Conservation (phyloP, 2,329 filamentous ascomycete genomes). For the Monosporascus sp. region DNA sequence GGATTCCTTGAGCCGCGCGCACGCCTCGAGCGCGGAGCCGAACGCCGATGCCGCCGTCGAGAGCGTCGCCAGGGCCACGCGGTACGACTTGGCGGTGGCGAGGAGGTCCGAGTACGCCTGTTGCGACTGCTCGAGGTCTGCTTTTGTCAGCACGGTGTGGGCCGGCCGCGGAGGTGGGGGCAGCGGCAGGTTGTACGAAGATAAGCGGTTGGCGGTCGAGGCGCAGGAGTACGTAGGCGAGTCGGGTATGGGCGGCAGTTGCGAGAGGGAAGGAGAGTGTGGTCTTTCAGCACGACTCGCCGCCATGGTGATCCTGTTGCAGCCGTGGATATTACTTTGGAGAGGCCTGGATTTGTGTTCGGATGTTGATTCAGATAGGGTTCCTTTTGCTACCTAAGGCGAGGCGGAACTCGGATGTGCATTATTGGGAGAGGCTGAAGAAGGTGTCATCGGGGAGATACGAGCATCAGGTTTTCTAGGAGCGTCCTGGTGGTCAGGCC, state of each 20-base stretch:
- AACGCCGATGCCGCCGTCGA: conserved; percentile 59
- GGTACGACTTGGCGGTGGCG: conserved; percentile 57
- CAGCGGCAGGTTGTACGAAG: conserved; percentile 52
- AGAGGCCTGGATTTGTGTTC: background rate
- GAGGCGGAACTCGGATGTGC: background rate
- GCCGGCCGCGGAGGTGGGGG: conserved; percentile 55
- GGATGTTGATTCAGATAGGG: background rate
- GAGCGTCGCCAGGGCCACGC: conserved; percentile 54
- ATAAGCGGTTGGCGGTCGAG: conserved; percentile 55
- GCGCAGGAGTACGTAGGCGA: conserved; percentile 60
- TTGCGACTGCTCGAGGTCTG: conserved; percentile 59
- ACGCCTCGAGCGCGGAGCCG: conserved; percentile 59
- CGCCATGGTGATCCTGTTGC: background rate
- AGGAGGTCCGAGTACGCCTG: conserved; percentile 57
- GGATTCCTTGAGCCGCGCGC: conserved; percentile 63
- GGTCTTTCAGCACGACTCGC: conserved; percentile 17
- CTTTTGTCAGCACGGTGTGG: conserved; percentile 55
- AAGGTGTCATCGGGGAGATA: too few species aligned
- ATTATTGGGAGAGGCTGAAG: too few species aligned
- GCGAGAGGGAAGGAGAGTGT: conserved; percentile 48
- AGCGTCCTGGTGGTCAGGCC: too few species aligned
- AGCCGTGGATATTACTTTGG: background rate
- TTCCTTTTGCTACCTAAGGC: background rate
- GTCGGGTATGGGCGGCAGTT: conserved; percentile 54
- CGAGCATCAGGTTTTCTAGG: too few species aligned